Conservation (phyloP, 805 yeast species). For the Myxozyma vanderwaltii region DNA sequence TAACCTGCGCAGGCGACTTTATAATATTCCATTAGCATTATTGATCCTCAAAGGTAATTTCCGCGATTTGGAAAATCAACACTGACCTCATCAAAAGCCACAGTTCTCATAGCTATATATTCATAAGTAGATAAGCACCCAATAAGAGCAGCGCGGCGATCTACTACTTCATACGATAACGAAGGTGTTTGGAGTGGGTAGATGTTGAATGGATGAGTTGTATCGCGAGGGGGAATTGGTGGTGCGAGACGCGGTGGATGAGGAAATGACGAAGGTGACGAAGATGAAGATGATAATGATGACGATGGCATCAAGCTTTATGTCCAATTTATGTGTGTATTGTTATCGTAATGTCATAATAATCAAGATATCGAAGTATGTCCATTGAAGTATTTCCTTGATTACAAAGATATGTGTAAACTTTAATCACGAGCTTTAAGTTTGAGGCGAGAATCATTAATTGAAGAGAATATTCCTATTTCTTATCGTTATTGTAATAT, state of each 20-base stretch:
- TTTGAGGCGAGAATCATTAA: no score
- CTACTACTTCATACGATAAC: conserved; percentile 28
- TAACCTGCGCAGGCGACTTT: conserved; percentile 24
- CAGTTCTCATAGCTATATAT: conserved; percentile 21
- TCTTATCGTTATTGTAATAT: no score
- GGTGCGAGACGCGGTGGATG: background rate
- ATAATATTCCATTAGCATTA: background rate
- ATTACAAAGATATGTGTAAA: no score
- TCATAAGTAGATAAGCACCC: conserved; percentile 28
- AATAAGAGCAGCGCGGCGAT: conserved; percentile 29
- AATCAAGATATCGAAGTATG: background rate
- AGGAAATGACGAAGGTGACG: background rate
- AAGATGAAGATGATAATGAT: background rate
- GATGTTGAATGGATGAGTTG: conserved; percentile 3
- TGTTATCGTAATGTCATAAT: no score
- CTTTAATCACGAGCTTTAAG: no score
- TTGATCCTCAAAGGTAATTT: background rate
- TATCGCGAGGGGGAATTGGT: conserved; percentile 7
- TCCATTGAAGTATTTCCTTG: no score
- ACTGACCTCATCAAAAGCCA: conserved; percentile 27
- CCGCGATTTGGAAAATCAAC: background rate
- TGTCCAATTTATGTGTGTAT: background rate
- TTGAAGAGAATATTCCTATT: no score
- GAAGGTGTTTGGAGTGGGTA: conserved; percentile 2
- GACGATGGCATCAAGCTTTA: background rate